A percentile compares a stretch with the other conserved stretches of the same genome.
Conservation (phyloP, 2,329 filamentous ascomycete species). For the Diaporthe destruens region DNA sequence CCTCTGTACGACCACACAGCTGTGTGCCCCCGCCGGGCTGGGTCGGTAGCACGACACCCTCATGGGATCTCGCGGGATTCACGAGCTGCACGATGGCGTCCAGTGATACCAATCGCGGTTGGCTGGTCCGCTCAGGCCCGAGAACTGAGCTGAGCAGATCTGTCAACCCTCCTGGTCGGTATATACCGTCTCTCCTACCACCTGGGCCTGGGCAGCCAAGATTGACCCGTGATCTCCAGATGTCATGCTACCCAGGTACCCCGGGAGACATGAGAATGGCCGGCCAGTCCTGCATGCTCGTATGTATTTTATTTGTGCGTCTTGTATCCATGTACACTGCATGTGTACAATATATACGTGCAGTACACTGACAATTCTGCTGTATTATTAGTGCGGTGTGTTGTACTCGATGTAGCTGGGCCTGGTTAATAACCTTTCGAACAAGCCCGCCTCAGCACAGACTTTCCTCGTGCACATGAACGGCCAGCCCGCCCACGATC, state of each 20-base stretch:
- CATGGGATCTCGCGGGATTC: constrained; percentile 28
- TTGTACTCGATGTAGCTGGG: neutral
- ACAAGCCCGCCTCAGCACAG: constrained; percentile 1
- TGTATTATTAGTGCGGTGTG: neutral
- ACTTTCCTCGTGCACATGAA: constrained; percentile 28
- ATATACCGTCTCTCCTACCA: constrained; percentile 1
- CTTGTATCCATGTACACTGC: neutral
- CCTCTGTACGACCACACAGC: constrained; percentile 8
- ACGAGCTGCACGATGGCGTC: constrained; percentile 26
- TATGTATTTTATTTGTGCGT: neutral
- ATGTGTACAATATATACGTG: neutral
- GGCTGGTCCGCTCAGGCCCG: constrained; percentile 27
- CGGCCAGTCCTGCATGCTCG: neutral
- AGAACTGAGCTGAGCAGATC: constrained; percentile 19
- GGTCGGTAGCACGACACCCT: constrained; percentile 22
- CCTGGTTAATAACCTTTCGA: constrained; percentile 6
- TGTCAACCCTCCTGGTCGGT: constrained; percentile 24
- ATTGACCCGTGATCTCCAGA: constrained; percentile 12
- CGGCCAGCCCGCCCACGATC: constrained; percentile 22
- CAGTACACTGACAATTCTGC: constrained; percentile 9
- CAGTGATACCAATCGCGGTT: constrained; percentile 30
- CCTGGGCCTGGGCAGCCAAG: too few species aligned
- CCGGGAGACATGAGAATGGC: neutral
- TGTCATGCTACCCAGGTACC: neutral
- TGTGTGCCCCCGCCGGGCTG: neutral